phyloP scores from a whole-genome alignment of 306 rosid species.

The Abrus pulchellus region DNA sequence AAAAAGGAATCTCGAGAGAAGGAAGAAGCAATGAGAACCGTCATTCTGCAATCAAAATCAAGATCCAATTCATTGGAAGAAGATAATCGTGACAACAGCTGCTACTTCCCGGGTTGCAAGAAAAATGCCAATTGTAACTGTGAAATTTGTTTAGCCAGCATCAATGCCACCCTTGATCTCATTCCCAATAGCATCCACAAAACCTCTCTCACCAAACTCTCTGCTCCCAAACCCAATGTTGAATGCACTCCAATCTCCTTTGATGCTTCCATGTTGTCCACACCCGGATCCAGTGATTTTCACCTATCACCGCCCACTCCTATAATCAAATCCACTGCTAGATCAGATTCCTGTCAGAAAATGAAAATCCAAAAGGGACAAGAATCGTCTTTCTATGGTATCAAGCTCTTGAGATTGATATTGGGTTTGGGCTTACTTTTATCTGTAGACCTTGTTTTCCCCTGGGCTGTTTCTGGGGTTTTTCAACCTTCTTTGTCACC shows the following conservation, averaged over 20 bases:
- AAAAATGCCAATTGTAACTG: constrained; percentile 86
- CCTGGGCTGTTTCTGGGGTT: constrained; percentile 52
- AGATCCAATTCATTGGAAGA: constrained; percentile 61
- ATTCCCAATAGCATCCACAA: constrained; percentile 71
- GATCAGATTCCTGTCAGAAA: constrained; percentile 26
- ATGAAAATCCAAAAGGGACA: constrained; percentile 21
- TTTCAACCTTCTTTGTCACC: constrained; percentile 56
- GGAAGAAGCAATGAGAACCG: constrained; percentile 57
- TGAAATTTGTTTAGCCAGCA: constrained; percentile 78
- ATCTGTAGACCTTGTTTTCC: constrained; percentile 49
- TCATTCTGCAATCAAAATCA: constrained; percentile 50
- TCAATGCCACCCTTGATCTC: constrained; percentile 90
- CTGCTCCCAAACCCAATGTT: constrained; percentile 56
- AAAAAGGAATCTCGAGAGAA: background rate
- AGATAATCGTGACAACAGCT: constrained; percentile 64
- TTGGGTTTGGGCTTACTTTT: constrained; percentile 59
- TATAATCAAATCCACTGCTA: constrained; percentile 50
- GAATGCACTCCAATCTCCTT: constrained; percentile 70
- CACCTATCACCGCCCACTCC: constrained; percentile 39
- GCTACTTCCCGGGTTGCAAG: constrained; percentile 84
- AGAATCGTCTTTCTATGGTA: constrained; percentile 42
- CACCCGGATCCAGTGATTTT: constrained; percentile 54
- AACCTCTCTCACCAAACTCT: constrained; percentile 69
- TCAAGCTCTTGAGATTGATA: constrained; percentile 39
- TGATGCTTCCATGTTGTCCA: constrained; percentile 61